phyloP scores from a whole-genome alignment of 1,284 basidiomycete species.

The Phlebopus sp. region DNA sequence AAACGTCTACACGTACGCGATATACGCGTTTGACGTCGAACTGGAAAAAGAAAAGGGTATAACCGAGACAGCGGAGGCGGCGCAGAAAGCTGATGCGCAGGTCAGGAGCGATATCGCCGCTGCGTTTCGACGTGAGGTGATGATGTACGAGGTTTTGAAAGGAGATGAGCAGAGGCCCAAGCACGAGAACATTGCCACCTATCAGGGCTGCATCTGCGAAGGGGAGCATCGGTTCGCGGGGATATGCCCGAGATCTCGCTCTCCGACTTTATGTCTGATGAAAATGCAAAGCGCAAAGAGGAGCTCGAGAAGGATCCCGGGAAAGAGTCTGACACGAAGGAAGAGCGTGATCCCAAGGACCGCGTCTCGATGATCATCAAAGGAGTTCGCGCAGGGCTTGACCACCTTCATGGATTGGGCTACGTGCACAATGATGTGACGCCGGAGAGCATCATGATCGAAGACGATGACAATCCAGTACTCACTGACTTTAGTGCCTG shows the following conservation, averaged over 20 bases:
- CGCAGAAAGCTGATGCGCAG: too few relatives aligned
- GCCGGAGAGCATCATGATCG: slow-evolving; percentile 23
- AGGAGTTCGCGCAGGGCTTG: slow-evolving; percentile 15
- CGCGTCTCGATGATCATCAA: slow-evolving; percentile 11
- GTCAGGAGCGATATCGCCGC: not conserved
- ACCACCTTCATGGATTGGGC: slow-evolving; percentile 22
- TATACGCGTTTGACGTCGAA: not conserved
- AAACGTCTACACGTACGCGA: not conserved
- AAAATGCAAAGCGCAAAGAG: too few relatives aligned
- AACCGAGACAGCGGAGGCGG: too few relatives aligned
- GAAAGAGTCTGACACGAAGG: not conserved
- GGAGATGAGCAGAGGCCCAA: too few relatives aligned
- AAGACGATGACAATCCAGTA: slow-evolving; percentile 8
- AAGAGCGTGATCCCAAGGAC: slow-evolving; percentile 6
- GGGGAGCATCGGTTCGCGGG: not conserved
- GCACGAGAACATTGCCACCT: not conserved
- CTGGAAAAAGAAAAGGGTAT: not conserved
- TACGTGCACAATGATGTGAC: slow-evolving; percentile 29
- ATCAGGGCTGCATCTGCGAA: not conserved
- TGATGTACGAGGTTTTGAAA: not conserved
- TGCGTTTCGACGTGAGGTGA: not conserved
- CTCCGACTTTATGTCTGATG: not conserved
- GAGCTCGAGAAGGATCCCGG: too few relatives aligned
- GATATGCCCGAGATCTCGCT: slow-evolving; percentile 8
- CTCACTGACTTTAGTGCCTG: slow-evolving; percentile 4